These are phyloP conservation scores for Ogataea trehaloabstinens DNA, from an alignment of 805 yeast genomes.

Conservation along the genomic window DNA sequence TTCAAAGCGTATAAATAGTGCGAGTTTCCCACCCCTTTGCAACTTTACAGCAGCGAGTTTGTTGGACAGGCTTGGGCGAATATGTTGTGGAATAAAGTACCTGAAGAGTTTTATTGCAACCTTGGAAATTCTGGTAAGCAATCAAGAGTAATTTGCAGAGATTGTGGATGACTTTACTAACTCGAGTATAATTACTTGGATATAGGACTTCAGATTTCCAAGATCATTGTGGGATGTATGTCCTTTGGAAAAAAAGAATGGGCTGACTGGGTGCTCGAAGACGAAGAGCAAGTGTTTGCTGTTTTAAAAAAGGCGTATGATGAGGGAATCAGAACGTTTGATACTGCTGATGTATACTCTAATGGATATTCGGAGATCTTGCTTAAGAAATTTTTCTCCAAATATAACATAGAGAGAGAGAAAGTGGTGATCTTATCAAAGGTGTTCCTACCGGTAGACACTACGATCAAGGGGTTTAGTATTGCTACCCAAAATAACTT, in stretches of 20 bases:
- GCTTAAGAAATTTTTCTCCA: constrained; percentile 52
- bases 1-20: too few species aligned
- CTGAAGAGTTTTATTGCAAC: constrained; percentile 8
- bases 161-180: background rate
- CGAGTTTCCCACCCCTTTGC: too few species aligned
- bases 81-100: constrained; percentile 15
- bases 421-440: constrained; percentile 57
- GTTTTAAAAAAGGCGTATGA: constrained; percentile 48
- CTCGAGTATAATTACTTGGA: background rate
- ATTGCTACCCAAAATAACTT: constrained; percentile 18
- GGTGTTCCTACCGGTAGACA: constrained; percentile 34
- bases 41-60: too few species aligned
- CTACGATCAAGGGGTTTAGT: constrained; percentile 7
- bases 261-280: constrained; percentile 46
- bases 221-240: constrained; percentile 55
- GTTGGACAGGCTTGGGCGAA: too few species aligned
- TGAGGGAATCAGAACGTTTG: constrained; percentile 46
- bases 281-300: constrained; percentile 44
- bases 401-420: constrained; percentile 51
- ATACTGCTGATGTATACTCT: constrained; percentile 49
- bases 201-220: constrained; percentile 46
- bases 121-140: constrained; percentile 7
- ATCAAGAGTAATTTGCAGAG: too few species aligned
- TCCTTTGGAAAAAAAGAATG: constrained; percentile 43
- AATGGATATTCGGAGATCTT: constrained; percentile 48